Evolutionary conservation across 306 rosid genomes (phyloP), one percentile per base, ranked within the genome.

Genomic region (Medicago lupulina): DNA sequence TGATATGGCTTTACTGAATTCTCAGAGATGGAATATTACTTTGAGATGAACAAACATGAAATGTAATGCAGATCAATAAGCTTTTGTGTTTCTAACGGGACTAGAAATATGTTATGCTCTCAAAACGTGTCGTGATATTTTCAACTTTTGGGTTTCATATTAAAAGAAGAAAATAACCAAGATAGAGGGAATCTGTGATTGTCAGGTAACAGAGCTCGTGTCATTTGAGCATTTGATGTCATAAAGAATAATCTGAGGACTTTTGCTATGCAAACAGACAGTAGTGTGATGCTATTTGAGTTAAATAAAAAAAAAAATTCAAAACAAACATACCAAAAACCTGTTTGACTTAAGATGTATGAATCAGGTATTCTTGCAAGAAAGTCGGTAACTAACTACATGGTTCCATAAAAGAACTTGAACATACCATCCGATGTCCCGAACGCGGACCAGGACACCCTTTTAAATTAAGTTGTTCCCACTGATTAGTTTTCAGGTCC

Each of bases 371-470:
- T 49, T 64, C 53, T 61, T 77, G 55, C 61, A 46, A 17, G 54
- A 23, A 69, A 73, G 43, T 28, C 17, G 39, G 34, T 6, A 34
- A 62, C 21, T 7, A 11, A 15, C 7, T 34, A 34, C 38, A 34
- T 34, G 74, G 78, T 71, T 60, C 25, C 34, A 67, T 75, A 73
- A 21, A 71, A 63, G 28, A 80, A 70, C 61, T 51, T 9, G 76
- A 75, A 71, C 82, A 83, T 90, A 95, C 97, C 99, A 92, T 92
- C 55, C 97, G 93, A 89, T 95, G 99, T 72, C 99, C 99, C 3
- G 97, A 95, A 50, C 99, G 96, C 9, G 99, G 97, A 81, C 97
- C 91, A 2, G 99, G 99, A 79, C 92, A 80, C 21, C 99, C 97
- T 81, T 95, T 95, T 55, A 89, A 80, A 87, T 90, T 92, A 78